A percentile compares a stretch with the other conserved stretches of the same genome.
Conservation (phyloP, 1,284 basidiomycete species). For the Rhodotorula mucilaginosa region DNA sequence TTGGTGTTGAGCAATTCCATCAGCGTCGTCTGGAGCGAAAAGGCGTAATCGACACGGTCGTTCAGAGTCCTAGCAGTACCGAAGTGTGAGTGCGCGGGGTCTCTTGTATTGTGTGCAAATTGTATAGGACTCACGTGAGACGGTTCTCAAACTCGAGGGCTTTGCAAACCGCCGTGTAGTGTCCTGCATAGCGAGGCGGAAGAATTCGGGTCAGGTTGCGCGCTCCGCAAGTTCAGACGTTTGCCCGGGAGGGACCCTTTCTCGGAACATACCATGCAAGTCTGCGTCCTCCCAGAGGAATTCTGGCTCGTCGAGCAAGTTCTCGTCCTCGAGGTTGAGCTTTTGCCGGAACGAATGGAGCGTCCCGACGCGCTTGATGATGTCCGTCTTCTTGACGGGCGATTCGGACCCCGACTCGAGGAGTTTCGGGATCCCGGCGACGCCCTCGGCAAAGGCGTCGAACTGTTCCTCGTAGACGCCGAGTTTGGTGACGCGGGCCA, state of each 20-base stretch:
- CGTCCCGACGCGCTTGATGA: conserved; percentile 43
- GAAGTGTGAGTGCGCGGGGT: not conserved
- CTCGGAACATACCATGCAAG: conserved; percentile 10
- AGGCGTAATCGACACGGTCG: conserved; percentile 44
- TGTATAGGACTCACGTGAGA: conserved; percentile 13
- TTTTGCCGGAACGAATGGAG: conserved; percentile 44
- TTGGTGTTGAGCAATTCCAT: conserved; percentile 44
- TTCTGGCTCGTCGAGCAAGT: conserved; percentile 44
- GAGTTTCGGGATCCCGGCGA: conserved; percentile 37
- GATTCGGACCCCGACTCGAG: conserved; percentile 41
- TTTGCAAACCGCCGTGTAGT: conserved; percentile 33
- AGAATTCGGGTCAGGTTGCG: not conserved
- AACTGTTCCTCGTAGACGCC: conserved; percentile 44
- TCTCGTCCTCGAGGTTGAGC: conserved; percentile 44
- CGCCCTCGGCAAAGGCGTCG: conserved; percentile 40
- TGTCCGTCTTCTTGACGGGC: conserved; percentile 43
- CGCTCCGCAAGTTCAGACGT: too few relatives aligned
- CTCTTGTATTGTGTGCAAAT: too few relatives aligned
- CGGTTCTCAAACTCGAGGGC: conserved; percentile 38
- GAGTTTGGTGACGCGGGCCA: conserved; percentile 43
- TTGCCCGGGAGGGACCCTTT: too few relatives aligned
- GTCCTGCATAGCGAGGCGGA: not conserved
- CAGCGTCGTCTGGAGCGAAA: conserved; percentile 42
- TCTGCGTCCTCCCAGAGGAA: conserved; percentile 41
- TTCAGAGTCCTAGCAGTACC: conserved; percentile 34